Conservation (phyloP, 306 rosid species). For the Rosa lucieae region DNA sequence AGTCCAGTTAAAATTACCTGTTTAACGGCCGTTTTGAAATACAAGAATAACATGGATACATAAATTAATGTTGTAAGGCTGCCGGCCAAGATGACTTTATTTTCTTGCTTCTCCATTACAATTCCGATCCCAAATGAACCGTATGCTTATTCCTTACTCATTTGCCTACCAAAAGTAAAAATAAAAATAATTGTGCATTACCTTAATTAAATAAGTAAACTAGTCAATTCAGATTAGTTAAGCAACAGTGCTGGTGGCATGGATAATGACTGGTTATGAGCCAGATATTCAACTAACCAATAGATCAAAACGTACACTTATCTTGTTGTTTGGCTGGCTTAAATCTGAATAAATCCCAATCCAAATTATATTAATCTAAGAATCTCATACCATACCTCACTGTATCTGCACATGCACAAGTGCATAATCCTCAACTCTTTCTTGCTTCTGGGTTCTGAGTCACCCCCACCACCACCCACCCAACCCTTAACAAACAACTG, state of each 20-base stretch:
- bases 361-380: conserved; percentile 28
- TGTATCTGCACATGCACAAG: conserved; percentile 37
- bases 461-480: conserved; percentile 25
- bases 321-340: conserved; percentile 28
- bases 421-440: not conserved
- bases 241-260: conserved; percentile 6
- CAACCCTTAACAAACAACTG: conserved; percentile 38
- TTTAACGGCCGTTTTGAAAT: not conserved
- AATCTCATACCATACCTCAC: conserved; percentile 32
- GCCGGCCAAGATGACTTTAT: not conserved
- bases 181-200: not conserved
- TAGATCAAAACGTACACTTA: not conserved
- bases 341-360: conserved; percentile 27
- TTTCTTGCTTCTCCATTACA: conserved; percentile 11
- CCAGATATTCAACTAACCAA: not conserved
- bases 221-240: conserved; percentile 1
- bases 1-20: not conserved
- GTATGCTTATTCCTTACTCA: conserved; percentile 10
- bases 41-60: not conserved
- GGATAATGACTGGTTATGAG: not conserved
- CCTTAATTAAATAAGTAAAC: not conserved
- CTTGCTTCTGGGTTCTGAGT: conserved; percentile 4
- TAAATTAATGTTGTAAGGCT: not conserved
- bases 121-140: not conserved
- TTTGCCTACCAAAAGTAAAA: not conserved